phyloP scores from a whole-genome alignment of 164 flowering plant species.

The Tinospora cordifolia region DNA sequence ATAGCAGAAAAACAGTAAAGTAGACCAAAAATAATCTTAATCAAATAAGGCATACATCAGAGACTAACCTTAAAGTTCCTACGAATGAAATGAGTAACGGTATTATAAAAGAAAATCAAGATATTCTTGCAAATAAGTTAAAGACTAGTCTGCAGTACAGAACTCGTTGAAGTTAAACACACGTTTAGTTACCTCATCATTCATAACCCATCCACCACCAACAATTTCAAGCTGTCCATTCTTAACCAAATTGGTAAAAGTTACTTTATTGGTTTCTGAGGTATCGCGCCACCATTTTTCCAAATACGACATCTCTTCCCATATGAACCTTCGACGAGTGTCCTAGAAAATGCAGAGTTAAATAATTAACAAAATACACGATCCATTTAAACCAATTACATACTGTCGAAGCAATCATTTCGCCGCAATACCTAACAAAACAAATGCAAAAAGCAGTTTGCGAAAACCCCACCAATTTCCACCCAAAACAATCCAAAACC shows the following conservation, averaged over 20 bases:
- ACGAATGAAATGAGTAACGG: too few relatives aligned
- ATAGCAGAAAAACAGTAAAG: too few relatives aligned
- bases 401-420: not conserved
- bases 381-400: not conserved
- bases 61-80: too few relatives aligned
- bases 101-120: too few relatives aligned
- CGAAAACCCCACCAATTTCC: not conserved
- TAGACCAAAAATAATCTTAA: too few relatives aligned
- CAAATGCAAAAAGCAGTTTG: not conserved
- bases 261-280: slow-evolving; percentile 41
- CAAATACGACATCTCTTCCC: slow-evolving; percentile 99
- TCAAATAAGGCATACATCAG: too few relatives aligned
- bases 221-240: slow-evolving; percentile 96
- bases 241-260: slow-evolving; percentile 57
- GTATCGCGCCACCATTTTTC: slow-evolving; percentile 99
- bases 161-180: not conserved
- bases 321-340: slow-evolving; percentile 86
- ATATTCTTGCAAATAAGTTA: too few relatives aligned
- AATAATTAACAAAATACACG: not conserved
- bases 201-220: slow-evolving; percentile 99
- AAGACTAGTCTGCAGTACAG: too few relatives aligned
- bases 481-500: not conserved
- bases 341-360: slow-evolving; percentile 44
- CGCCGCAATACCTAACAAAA: not conserved
- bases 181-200: slow-evolving; percentile 72